Evolutionary conservation across 352 stramenopile species (phyloP), one percentile per base, ranked within the genome.

Genomic region (Pythium angustatum): DNA sequence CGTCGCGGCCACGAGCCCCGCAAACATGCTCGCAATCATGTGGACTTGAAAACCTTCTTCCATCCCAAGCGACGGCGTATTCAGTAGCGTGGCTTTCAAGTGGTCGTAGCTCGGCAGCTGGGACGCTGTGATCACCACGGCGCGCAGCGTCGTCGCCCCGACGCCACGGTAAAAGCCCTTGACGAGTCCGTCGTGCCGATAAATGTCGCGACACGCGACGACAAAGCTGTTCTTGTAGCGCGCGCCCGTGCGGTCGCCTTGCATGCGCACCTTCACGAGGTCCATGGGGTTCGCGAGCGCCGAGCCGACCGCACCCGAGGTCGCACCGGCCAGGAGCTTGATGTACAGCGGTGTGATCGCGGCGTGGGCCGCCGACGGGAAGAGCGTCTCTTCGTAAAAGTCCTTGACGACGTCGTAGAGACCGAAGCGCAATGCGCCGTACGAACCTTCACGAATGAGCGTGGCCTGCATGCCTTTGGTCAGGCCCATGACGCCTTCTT

Each of bases 41-140:
- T 93, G 84, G 3, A 89, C 72, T 10, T 68, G 49, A 14, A 90
- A 64, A 9, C 75, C 79, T 67, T 92, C 86, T n/a, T 87, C 64
- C 62, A 68, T 44, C 41, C 30, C 28, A 5, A 85, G 66, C 40
- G 69, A 66, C 21, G 73, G 68, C 45, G 75, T 66, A 33, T 86
- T 70, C 40, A 93, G 56, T 66, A 93, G 62, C 22, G 68, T 72
- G 54, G 84, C 60, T 68, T 95, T 95, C 73, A 89, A 81, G 57
- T 90, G 76, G 69, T 95, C 86, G 47, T 95, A 95, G 45, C 75
- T 90, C 12, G 84, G 81, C 10, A 95, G 71, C 49, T 95, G 84
- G 17, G 79, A 75, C 30, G 83, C 86, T 19, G 84, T 93, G 63
- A 93, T 63, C 41, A 89, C 68, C 71, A 89, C 87, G 15, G 86